These are phyloP conservation scores for Beauveria rudraprayagi DNA, from an alignment of 2,329 filamentous ascomycete species.

Conservation along the genomic window DNA sequence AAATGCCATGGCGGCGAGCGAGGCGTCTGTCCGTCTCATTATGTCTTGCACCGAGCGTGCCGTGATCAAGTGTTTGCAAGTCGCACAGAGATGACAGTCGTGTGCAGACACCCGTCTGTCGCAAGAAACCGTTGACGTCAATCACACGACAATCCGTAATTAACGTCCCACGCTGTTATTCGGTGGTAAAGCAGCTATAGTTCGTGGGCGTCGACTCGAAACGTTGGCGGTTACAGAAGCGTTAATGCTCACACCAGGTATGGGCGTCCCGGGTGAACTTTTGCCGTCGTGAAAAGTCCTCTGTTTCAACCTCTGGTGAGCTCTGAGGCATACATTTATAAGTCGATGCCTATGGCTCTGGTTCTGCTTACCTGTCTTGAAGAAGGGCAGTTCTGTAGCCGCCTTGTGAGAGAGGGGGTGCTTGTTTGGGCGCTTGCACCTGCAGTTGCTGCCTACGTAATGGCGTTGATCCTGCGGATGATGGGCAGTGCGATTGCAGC, in stretches of 20 bases:
- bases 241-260: not conserved
- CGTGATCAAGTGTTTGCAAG: not conserved
- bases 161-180: not conserved
- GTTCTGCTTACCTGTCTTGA: not conserved
- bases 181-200: not conserved
- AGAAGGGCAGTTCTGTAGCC: not conserved
- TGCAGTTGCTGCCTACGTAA: not conserved
- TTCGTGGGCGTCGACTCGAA: slow-evolving; percentile 2
- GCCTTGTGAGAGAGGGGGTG: not conserved
- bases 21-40: not conserved
- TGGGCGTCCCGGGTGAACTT: not conserved
- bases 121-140: not conserved
- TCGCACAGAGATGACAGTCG: not conserved
- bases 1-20: not conserved
- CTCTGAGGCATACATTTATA: not conserved
- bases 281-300: not conserved
- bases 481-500: not conserved
- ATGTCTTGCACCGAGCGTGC: not conserved
- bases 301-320: not conserved
- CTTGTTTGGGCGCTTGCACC: not conserved
- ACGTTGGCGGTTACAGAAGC: slow-evolving; percentile 1
- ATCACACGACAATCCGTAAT: not conserved
- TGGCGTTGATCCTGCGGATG: not conserved
- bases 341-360: not conserved
- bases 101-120: not conserved